Evolutionary conservation across 2,329 filamentous ascomycete genomes (phyloP).

Genomic region (Berkeleyomyces basicola): DNA sequence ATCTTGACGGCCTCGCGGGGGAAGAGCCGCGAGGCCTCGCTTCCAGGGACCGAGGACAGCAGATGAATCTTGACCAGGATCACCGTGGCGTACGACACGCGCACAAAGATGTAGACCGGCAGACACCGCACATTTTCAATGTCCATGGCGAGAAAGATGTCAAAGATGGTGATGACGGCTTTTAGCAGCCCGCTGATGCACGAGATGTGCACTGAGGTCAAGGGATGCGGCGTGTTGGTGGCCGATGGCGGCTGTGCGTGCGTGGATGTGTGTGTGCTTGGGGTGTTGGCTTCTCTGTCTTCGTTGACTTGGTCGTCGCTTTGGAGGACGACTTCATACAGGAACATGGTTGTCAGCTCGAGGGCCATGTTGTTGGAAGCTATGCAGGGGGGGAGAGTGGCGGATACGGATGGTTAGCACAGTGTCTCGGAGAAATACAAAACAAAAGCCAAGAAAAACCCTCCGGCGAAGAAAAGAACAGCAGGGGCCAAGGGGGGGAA

Average conservation of each 20-base stretch:
- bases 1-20: conserved; percentile 50
- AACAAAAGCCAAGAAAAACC: neutral
- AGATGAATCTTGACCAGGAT: conserved; percentile 61
- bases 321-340: conserved; percentile 61
- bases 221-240: neutral
- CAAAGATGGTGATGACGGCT: conserved; percentile 31
- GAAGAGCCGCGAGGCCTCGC: conserved; percentile 53
- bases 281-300: neutral
- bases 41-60: conserved; percentile 44
- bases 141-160: conserved; percentile 46
- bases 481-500: too few relatives aligned
- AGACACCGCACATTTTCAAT: conserved; percentile 41
- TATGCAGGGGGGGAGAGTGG: conserved; percentile 17
- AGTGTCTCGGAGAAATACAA: neutral
- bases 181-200: conserved; percentile 30
- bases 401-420: neutral
- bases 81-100: conserved; percentile 54
- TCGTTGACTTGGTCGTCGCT: conserved; percentile 38
- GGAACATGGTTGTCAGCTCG: conserved; percentile 50
- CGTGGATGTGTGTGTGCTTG: neutral
- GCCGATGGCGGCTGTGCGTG: neutral
- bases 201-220: conserved; percentile 18
- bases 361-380: conserved; percentile 48
- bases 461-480: too few relatives aligned
- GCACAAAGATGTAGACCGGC: conserved; percentile 55